Conservation (phyloP, 1,284 basidiomycete genomes). For the Limonomyces culmigenus region DNA sequence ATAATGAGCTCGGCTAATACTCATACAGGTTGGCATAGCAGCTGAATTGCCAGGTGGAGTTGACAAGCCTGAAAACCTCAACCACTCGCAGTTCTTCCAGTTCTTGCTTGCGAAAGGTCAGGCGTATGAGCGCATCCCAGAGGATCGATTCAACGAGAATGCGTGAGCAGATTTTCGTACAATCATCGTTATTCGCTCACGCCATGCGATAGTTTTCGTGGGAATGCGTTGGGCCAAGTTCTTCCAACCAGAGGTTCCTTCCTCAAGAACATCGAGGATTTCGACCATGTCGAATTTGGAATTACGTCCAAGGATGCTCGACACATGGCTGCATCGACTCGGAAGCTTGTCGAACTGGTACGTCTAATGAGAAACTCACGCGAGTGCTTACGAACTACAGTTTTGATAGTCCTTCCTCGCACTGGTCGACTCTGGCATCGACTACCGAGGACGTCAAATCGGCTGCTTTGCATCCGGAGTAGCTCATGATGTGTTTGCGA, state of each 20-base stretch:
- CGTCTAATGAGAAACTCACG: background rate
- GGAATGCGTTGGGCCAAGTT: constrained; percentile 6
- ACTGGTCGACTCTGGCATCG: constrained; percentile 2
- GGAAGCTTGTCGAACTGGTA: constrained; percentile 1
- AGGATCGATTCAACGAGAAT: constrained; percentile 7
- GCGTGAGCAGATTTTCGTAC: constrained; percentile 5
- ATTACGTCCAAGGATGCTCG: constrained; percentile 8
- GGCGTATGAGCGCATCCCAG: constrained; percentile 8
- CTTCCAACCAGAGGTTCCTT: constrained; percentile 6
- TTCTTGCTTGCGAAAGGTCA: constrained; percentile 6
- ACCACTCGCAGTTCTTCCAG: constrained; percentile 5
- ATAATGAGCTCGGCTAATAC: too few relatives aligned
- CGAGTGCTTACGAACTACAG: background rate
- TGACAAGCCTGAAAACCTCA: constrained; percentile 3
- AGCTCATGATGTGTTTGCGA: background rate
- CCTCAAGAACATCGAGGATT: constrained; percentile 6
- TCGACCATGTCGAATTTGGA: constrained; percentile 9
- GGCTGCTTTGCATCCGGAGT: constrained; percentile 1
- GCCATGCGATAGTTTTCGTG: constrained; percentile 4
- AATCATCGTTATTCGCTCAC: background rate
- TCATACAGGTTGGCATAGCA: constrained; percentile 5
- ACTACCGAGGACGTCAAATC: background rate
- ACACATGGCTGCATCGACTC: constrained; percentile 8
- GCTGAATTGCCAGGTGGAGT: constrained; percentile 5
- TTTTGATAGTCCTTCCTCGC: background rate